Evolutionary conservation across 345 rosid species (phyloP).

Genomic region (Eucalyptus polybractea): DNA sequence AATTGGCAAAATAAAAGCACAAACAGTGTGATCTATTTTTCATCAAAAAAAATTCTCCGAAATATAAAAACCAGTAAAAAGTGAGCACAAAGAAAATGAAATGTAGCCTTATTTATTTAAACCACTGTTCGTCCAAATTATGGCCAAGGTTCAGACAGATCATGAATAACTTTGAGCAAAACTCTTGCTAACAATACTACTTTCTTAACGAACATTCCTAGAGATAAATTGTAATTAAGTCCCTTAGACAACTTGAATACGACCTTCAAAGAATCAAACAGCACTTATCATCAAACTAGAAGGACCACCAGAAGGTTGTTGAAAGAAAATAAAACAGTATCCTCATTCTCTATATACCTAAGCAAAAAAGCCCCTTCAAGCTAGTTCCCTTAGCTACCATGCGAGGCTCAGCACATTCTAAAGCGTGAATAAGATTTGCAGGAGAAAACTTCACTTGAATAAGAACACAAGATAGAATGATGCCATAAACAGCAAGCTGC

Average conservation of each 20-base stretch:
- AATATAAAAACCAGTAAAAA: not conserved
- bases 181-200: not conserved
- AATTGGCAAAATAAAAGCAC: not conserved
- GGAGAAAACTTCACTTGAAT: not conserved
- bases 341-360: not conserved
- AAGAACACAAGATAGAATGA: not conserved
- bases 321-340: not conserved
- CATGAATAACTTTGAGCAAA: not conserved
- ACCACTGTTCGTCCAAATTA: not conserved
- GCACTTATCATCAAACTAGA: not conserved
- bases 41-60: not conserved
- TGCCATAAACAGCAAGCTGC: not conserved
- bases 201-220: not conserved
- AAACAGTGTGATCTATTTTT: not conserved
- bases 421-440: not conserved
- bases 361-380: not conserved
- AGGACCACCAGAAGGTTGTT: not conserved
- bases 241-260: not conserved
- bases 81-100: not conserved
- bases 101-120: not conserved
- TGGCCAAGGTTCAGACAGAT: not conserved
- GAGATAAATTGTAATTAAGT: not conserved
- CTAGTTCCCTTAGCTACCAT: not conserved
- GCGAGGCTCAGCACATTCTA: not conserved
- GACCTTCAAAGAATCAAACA: not conserved